Evolutionary conservation across 805 yeast genomes (phyloP), one percentile per base, ranked within the genome.

Genomic region (Candida nanaspora): DNA sequence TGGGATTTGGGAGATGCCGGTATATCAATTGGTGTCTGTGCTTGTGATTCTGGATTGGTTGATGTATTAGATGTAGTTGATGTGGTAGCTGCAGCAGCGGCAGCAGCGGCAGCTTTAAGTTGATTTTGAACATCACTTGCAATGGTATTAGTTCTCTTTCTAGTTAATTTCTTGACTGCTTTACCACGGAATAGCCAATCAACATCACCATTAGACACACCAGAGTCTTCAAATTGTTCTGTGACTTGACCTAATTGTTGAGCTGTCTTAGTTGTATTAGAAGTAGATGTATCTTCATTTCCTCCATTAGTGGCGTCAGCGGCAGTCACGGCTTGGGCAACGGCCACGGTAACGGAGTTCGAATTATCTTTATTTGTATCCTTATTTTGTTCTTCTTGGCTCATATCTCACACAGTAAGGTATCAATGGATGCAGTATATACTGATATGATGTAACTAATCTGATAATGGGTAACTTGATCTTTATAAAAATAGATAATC

Each of bases 121-220:
- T 58, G 63, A 10, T 59, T 52, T 42, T 59, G 59, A 18, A 55
- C 62, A 20, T 58, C 63, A 30, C 45, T 50, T 37, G 54, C 55
- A 10, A 59, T 47, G 13, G 53, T 50, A 35, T 52, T 53, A 22
- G 58, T 53, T 61, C 61, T 55, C 48, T 67, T 70, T 48, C 72
- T 73, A 32, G 72, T 63, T 37, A 72, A 53, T 46, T 74, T 78
- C 61, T 74, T 77, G 27, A 59, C 68, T 32, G 80, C 78, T 55
- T 80, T 80, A n/a, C 89, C 89, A 51, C 87, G 68, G 55, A 84
- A 84, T 22, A 85, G 65, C 95, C 95, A 85, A 53, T 84, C 94
- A 11, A 85, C 88, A 49, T 84, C 91, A 34, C 85, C 82, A 51
- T 81, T 79, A 39, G 82, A 65, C 2, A 79, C 85, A 4, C 85